Evolutionary conservation across 2,329 filamentous ascomycete genomes (phyloP).

Genomic region (Calonectria henricotiae): DNA sequence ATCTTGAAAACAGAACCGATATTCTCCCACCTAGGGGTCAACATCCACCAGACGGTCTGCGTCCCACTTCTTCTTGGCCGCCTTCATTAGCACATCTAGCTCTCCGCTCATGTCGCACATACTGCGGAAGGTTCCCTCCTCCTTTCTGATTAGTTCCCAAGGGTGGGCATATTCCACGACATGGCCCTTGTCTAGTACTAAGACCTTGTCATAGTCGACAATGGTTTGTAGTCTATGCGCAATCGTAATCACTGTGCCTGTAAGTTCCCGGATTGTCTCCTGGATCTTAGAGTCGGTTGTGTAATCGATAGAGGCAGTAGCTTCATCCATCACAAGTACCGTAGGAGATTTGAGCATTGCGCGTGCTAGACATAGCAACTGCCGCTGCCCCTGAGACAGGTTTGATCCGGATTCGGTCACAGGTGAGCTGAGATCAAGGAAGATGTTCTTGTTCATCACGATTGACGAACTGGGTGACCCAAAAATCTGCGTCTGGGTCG

Average conservation of each 20-base stretch:
- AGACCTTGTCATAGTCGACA: conserved; percentile 97
- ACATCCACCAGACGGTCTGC: conserved; percentile 59
- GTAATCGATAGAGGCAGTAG: conserved; percentile 97
- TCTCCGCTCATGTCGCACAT: conserved; percentile 80
- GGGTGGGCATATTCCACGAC: conserved; percentile 95
- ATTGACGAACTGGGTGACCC: conserved; percentile 55
- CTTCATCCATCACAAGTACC: conserved; percentile 99
- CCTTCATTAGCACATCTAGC: conserved; percentile 66
- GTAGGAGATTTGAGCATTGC: conserved; percentile 93
- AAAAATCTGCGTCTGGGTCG: conserved; percentile 50
- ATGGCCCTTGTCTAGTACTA: conserved; percentile 91
- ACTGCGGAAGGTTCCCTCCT: conserved; percentile 75
- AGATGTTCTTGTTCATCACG: conserved; percentile 92
- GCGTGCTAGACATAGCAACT: conserved; percentile 93
- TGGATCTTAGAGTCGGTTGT: conserved; percentile 96
- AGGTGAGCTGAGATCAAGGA: conserved; percentile 86
- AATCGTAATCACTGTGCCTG: conserved; percentile 95
- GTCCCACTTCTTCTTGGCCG: conserved; percentile 71
- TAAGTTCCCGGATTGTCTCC: conserved; percentile 93
- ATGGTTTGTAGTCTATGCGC: conserved; percentile 97
- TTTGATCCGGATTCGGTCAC: conserved; percentile 95
- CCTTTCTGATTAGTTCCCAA: conserved; percentile 82
- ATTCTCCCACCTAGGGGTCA: conserved; percentile 47
- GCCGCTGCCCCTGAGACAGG: conserved; percentile 94
- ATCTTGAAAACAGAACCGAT: conserved; percentile 31